Conservation (phyloP, 345 rosid species). For the Ricinus communis region DNA sequence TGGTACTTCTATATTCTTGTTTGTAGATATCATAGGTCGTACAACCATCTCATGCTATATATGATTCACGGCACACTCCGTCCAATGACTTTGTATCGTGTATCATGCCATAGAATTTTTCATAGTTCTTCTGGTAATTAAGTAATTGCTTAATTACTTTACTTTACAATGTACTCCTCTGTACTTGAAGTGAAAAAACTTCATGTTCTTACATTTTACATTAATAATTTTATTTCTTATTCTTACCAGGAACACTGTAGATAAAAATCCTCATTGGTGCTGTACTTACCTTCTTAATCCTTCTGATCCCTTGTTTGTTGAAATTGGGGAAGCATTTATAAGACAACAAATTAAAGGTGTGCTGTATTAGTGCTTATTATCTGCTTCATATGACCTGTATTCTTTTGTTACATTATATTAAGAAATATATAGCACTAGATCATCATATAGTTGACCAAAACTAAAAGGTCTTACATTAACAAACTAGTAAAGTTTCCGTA, state of each 20-base stretch:
- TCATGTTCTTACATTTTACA: neutral
- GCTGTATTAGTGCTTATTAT: conserved; percentile 2
- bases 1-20: conserved; percentile 51
- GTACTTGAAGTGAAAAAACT: neutral
- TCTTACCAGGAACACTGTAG: conserved; percentile 82
- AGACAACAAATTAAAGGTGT: conserved; percentile 70
- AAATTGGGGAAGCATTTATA: conserved; percentile 85
- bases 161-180: neutral
- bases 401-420: neutral
- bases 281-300: conserved; percentile 95
- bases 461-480: neutral
- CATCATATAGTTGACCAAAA: neutral
- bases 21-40: neutral
- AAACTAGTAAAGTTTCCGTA: neutral
- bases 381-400: neutral
- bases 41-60: conserved; percentile 6
- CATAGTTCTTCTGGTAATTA: neutral
- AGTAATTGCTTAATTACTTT: neutral
- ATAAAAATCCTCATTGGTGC: conserved; percentile 83
- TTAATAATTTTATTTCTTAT: conserved; percentile 12
- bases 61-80: neutral
- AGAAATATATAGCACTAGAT: neutral
- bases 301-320: conserved; percentile 78
- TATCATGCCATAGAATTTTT: conserved; percentile 7
- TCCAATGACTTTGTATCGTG: neutral